phyloP scores from a whole-genome alignment of 768 basidiomycete genomes.

The Royoungia palumana region DNA sequence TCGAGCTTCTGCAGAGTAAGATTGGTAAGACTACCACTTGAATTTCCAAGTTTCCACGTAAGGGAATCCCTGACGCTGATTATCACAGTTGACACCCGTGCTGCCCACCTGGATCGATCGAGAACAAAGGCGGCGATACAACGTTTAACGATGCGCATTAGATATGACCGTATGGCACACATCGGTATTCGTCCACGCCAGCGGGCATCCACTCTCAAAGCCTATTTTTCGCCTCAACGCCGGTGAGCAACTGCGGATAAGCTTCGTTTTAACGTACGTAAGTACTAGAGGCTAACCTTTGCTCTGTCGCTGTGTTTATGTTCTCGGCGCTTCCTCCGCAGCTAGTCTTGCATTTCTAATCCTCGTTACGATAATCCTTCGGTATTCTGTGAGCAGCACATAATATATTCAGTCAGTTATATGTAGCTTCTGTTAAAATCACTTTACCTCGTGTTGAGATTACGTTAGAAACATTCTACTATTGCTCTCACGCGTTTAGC shows the following conservation, averaged over 20 bases:
- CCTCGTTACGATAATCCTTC: not conserved
- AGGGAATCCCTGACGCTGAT: not conserved
- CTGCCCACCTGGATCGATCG: slow-evolving; percentile 72
- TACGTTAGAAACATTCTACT: no score
- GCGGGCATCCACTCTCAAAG: slow-evolving; percentile 26
- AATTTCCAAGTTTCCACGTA: not conserved
- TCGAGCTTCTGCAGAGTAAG: slow-evolving; percentile 54
- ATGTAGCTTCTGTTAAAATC: slow-evolving; percentile 6
- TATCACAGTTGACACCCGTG: slow-evolving; percentile 62
- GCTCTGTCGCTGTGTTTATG: not conserved
- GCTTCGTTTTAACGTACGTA: not conserved
- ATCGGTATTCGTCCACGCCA: slow-evolving; percentile 19
- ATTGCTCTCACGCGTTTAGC: no score
- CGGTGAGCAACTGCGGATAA: slow-evolving; percentile 1
- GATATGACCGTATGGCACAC: slow-evolving; percentile 52
- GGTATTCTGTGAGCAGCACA: not conserved
- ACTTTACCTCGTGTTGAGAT: not conserved
- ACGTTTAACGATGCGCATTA: slow-evolving; percentile 56
- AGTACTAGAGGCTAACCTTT: not conserved
- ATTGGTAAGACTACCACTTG: slow-evolving; percentile 48
- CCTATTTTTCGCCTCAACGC: slow-evolving; percentile 29
- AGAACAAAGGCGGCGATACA: slow-evolving; percentile 68
- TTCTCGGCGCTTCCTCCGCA: not conserved
- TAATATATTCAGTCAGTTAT: slow-evolving; percentile 28
- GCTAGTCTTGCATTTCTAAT: not conserved